Base-by-base conservation (phyloP, 192 early-diverging fungal species). In the Gaertneriomyces sp. region DNA sequence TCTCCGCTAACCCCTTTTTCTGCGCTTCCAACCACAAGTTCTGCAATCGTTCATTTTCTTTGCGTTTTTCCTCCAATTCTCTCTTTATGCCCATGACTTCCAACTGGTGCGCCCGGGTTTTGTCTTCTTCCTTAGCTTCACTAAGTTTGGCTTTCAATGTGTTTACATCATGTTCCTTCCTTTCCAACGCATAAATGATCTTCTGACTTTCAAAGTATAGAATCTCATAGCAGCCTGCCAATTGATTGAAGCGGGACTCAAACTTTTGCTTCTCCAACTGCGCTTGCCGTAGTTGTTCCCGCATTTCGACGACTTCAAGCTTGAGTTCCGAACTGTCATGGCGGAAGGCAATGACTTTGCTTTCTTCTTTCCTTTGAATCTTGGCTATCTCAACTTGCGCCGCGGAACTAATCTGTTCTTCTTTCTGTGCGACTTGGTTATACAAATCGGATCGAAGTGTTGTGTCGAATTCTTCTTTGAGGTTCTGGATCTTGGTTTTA, bases 91-190 rank as follows among this genome's bases (percentile, higher is more conserved):
- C 69, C 41, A 55, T 47, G 42, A 80, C 20, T 38, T 67, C 57
- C 55, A 78, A 53, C 60, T 69, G 63, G 41, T 71, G 64, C 8
- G 75, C 66, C 5, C 42, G 55, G 5, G 75, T 72, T 51, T 68
- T 58, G 42, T 79, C 77, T 9, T 45, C 77, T 58, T 56, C 64
- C 3, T 56, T 65, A 2, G 39, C 40, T 42, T 80, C 76, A 14
- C 53, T 20, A 0, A 76, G n/a, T 51, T 70, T 74, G 10, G 67
- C 63, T 47, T 78, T 81, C n/a, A 83, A 41, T 7, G 56, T 49
- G 59, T 83, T 83, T 20, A 81, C 66, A 63, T 83, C 81, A 53
- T 83, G 81, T 56, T 82, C 80, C 50, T 74, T 77, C 40, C 76
- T 50, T 49, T 83, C 68, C n/a, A 73, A 61, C 40, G 50, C 62